Base-by-base conservation (phyloP, 2,329 filamentous ascomycete species). In the Cladosporium sp. region DNA sequence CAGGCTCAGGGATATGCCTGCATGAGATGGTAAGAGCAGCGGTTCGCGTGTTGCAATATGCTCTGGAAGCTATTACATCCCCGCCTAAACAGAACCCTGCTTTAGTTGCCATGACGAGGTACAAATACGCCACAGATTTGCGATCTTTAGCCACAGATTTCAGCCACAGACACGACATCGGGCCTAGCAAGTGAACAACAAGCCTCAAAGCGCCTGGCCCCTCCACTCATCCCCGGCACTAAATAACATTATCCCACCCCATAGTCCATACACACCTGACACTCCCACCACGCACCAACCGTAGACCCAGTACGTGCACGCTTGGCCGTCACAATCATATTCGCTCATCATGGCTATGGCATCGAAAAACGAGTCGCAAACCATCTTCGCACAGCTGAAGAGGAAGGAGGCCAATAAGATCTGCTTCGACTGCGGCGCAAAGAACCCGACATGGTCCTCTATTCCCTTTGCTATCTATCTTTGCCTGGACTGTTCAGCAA, bases 401-500 rank as follows among this genome's bases (percentile, higher is more conserved):
- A 84, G 87, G 60, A 96, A 97, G 81, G 85, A 88, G 61, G 91
- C 92, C 62, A 99, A 99, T 81, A 96, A 95, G 92, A 85, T 96
- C 80, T 99, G 94, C 83, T 99, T 99, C 78, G 94, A 99, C 79
- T 99, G 94, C 77, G 88, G 90, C 73, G 89, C 92, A 70, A 97
- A 97, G 79, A 97, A 97, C 73, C 94, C 94, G 63, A 97, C 94
- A 60, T 99, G 94, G 94, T 96, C 92, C 7, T 97, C 93, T 6
- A 92, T 97, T 34, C 91, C 92, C 12, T 92, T 99, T 65, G 94
- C 90, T 72, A 97, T 99, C 74, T 99, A 97, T 75, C 86, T 99
- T 20, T 99, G 94, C 73, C 88, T 99, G 70, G 94, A 99, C 78
- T 99, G 94, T 80, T 97, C 93, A 42, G 89, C 93, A 59, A 92